Evolutionary conservation across 1,284 basidiomycete species (phyloP).

Genomic region (Trichosporon sp.): DNA sequence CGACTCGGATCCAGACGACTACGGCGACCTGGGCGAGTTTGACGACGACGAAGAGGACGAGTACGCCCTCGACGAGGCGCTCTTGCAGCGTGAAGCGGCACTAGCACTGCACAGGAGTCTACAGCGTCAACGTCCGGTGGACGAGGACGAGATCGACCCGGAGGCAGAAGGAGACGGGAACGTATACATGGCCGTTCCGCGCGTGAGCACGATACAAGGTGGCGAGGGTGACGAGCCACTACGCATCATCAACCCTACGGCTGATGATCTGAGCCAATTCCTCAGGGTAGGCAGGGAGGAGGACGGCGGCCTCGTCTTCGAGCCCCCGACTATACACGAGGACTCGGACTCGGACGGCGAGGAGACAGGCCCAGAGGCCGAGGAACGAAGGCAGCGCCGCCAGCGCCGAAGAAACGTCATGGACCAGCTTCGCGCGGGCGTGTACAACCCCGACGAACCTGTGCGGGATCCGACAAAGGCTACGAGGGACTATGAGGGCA

Average conservation of each 20-base stretch:
- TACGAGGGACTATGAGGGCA: not conserved
- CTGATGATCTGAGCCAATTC: slow-evolving; percentile 37
- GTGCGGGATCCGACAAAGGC: not conserved
- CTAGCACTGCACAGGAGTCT: slow-evolving; percentile 38
- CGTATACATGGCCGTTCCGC: slow-evolving; percentile 37
- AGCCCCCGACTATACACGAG: slow-evolving; percentile 21
- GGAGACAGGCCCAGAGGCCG: slow-evolving; percentile 21
- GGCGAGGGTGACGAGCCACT: slow-evolving; percentile 18
- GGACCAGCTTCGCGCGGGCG: slow-evolving; percentile 11
- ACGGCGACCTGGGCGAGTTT: slow-evolving; percentile 33
- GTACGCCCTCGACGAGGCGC: slow-evolving; percentile 42
- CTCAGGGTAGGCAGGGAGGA: slow-evolving; percentile 43
- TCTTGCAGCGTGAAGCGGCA: slow-evolving; percentile 40
- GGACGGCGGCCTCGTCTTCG: slow-evolving; percentile 46
- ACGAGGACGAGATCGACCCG: slow-evolving; percentile 25
- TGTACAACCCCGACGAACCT: slow-evolving; percentile 10
- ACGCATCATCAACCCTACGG: slow-evolving; percentile 40
- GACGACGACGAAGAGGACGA: slow-evolving; percentile 39
- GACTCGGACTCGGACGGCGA: slow-evolving; percentile 26
- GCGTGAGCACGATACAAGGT: slow-evolving; percentile 20
- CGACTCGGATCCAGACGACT: slow-evolving; percentile 28
- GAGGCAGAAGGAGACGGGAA: slow-evolving; percentile 8
- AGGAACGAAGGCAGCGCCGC: slow-evolving; percentile 18
- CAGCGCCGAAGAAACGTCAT: slow-evolving; percentile 10
- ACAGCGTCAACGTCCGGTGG: slow-evolving; percentile 15